Evolutionary conservation across 257 asterid species (phyloP).

Genomic region (Solanum habrochaites): DNA sequence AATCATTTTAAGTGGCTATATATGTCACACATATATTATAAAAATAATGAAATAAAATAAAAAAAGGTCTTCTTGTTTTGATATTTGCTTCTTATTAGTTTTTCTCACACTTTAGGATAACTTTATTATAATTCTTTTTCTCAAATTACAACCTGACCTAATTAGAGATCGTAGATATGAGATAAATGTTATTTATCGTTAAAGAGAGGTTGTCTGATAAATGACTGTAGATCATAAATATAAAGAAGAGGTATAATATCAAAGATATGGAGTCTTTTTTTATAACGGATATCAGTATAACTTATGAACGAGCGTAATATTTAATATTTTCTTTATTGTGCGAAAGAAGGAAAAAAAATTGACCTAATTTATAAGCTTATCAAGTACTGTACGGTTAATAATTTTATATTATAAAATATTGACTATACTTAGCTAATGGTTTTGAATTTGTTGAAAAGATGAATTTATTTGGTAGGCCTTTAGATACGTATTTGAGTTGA

Average conservation of each 20-base stretch:
- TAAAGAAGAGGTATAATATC: too few species aligned
- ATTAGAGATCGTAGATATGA: neutral
- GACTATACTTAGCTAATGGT: neutral
- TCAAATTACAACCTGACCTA: neutral
- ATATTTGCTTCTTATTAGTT: neutral
- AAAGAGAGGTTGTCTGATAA: accelerated
- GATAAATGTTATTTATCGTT: too few species aligned
- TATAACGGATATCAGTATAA: accelerated
- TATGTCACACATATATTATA: neutral
- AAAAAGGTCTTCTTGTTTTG: neutral
- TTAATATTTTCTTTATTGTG: neutral
- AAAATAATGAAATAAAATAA: neutral
- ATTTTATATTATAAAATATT: neutral
- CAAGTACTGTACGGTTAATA: neutral
- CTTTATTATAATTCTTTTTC: neutral
- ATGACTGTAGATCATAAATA: neutral
- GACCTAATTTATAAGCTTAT: neutral
- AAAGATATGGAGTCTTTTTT: too few species aligned
- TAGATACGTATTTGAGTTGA: neutral
- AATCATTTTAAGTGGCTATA: neutral
- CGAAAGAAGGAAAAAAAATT: neutral
- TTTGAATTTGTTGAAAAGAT: neutral
- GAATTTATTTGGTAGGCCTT: neutral
- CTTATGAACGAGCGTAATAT: too few species aligned
- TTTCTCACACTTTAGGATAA: neutral